Base-by-base conservation (phyloP, 202 grass and related monocot genomes). In the Zoysia matrella region DNA sequence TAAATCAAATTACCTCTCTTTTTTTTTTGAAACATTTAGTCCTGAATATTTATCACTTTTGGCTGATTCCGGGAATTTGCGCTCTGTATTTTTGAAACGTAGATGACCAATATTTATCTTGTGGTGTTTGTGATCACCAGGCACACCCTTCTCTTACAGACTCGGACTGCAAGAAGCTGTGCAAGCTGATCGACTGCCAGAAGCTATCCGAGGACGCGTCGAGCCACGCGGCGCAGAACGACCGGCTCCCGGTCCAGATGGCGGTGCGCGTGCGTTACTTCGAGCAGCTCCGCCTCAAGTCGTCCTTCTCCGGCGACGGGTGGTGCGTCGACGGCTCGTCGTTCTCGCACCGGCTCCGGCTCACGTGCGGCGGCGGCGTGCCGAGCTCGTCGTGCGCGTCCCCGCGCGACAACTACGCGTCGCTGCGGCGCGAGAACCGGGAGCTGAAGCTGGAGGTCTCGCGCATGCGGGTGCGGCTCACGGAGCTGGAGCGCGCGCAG, bases 131-230 rank as follows among this genome's bases (percentile, higher is more conserved):
- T 73, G 46, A 8, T 67, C 22, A 22, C 22, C 81, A 94, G 92
- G 94, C 94, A 15, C 92, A 97, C 65, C 94, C 94, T 3, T 94
- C 94, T 44, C 85, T 97, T 40, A 94, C 88, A 15, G 92, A 94
- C 7, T 93, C 92, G 1, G 92, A 94, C 66, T 94, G 95, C 90
- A 97, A 90, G 83, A 92, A 92, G 89, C 78, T 94, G 52, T 97
- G 95, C 95, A 97, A 91, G 83, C 86, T 97, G 80, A 93, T 97
- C 36, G 92, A 97, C 84, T 97, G 95, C 89, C 92, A 97, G 88
- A 97, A 97, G 82, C 88, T 97, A 14, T 94, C 95, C 0, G 81
- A 89, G 84, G 95, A 97, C 63, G 95, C 95, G 2, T 86, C 90
- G 8, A 94, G 86, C 92, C 95, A 97, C 68, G 95, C 92, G 0